These are phyloP conservation scores for Neurospora crassa DNA, from an alignment of 2,329 filamentous ascomycete species.

Conservation along the genomic window DNA sequence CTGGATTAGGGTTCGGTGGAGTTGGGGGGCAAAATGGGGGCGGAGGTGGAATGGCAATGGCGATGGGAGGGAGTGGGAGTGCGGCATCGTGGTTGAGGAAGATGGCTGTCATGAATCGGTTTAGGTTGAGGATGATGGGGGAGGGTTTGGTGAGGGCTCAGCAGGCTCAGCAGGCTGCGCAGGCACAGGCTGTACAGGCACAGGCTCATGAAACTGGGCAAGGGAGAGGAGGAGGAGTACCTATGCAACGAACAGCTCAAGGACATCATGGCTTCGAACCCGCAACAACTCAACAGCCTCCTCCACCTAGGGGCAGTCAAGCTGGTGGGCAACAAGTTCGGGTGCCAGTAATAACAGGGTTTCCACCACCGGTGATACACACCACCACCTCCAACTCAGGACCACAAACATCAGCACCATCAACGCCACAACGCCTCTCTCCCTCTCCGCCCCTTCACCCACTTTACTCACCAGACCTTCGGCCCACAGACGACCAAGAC, in stretches of 20 bases:
- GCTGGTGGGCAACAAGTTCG: not conserved
- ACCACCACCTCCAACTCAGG: not conserved
- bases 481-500: constrained; percentile 19
- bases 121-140: constrained; percentile 35
- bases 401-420: constrained; percentile 1
- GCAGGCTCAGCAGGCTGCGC: constrained; percentile 16
- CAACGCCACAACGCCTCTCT: constrained; percentile 8
- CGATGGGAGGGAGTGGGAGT: not conserved
- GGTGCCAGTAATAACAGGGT: not conserved
- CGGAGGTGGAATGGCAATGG: not conserved
- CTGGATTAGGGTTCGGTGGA: not conserved
- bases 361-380: not conserved
- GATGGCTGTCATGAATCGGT: constrained; percentile 55
- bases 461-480: constrained; percentile 26
- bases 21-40: not conserved
- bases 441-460: constrained; percentile 14
- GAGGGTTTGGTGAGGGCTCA: not conserved
- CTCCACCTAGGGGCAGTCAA: not conserved
- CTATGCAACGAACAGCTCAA: not conserved
- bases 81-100: constrained; percentile 46
- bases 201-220: too few species aligned
- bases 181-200: not conserved
- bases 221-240: not conserved
- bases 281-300: not conserved
- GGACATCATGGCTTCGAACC: not conserved